Evolutionary conservation across 768 basidiomycete genomes (phyloP).

Genomic region (Dacryopinax spathularia): DNA sequence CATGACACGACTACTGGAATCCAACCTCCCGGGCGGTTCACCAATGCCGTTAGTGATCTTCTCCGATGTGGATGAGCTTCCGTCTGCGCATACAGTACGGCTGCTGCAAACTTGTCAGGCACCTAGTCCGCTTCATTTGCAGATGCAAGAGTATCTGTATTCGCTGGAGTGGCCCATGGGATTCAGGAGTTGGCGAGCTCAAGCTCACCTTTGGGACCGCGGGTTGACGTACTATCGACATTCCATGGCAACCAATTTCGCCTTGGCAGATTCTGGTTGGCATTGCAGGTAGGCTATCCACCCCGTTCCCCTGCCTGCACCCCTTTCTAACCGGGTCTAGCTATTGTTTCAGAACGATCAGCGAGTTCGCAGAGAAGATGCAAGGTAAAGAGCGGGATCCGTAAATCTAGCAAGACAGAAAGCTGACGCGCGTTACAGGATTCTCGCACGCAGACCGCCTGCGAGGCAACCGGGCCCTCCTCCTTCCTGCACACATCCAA

Average conservation of each 20-base stretch:
- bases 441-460: constrained; percentile 52
- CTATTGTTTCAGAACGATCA: constrained; percentile 47
- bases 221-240: constrained; percentile 30
- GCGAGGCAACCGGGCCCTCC: constrained; percentile 32
- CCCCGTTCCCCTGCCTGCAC: too few relatives aligned
- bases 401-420: not conserved
- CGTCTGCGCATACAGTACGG: constrained; percentile 35
- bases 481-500: constrained; percentile 41
- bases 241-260: constrained; percentile 32
- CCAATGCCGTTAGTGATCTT: constrained; percentile 38
- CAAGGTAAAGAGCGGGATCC: constrained; percentile 9
- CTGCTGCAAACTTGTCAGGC: constrained; percentile 42
- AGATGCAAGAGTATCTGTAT: constrained; percentile 47
- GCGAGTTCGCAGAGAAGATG: constrained; percentile 48
- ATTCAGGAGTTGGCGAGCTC: constrained; percentile 42
- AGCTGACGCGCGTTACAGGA: constrained; percentile 23
- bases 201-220: constrained; percentile 36
- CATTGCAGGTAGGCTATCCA: constrained; percentile 32
- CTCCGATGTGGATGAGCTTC: constrained; percentile 52
- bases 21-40: constrained; percentile 25
- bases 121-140: constrained; percentile 40
- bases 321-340: constrained; percentile 19
- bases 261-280: constrained; percentile 53
- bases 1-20: constrained; percentile 36
- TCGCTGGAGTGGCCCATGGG: constrained; percentile 47